Evolutionary conservation across 2,329 filamentous ascomycete species (phyloP).

Genomic region (Pyrenochaeta sp.): DNA sequence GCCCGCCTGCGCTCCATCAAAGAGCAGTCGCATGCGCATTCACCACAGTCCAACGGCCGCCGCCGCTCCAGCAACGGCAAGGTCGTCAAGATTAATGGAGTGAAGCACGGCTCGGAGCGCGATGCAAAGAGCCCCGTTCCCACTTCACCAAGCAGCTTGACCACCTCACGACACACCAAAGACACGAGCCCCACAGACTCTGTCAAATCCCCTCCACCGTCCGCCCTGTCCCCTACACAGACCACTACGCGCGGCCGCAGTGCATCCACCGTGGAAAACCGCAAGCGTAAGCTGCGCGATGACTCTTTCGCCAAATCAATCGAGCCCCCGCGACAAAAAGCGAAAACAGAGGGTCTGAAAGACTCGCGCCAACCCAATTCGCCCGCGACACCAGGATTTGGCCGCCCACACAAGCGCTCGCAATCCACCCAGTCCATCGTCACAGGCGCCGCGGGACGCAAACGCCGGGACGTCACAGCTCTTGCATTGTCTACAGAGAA

Average conservation of each 20-base stretch:
- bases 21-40: constrained; percentile 34
- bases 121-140: constrained; percentile 45
- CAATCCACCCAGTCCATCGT: constrained; percentile 49
- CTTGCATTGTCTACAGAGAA: constrained; percentile 42
- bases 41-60: constrained; percentile 38
- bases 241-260: constrained; percentile 46
- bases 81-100: constrained; percentile 38
- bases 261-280: constrained; percentile 48
- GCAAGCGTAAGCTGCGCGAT: constrained; percentile 53
- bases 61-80: constrained; percentile 32
- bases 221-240: constrained; percentile 38
- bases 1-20: constrained; percentile 37
- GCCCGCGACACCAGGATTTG: constrained; percentile 43
- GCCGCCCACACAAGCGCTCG: constrained; percentile 49
- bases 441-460: constrained; percentile 40
- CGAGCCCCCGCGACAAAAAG: constrained; percentile 52
- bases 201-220: constrained; percentile 34
- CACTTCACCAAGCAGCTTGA: constrained; percentile 47
- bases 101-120: constrained; percentile 37
- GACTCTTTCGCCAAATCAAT: constrained; percentile 44
- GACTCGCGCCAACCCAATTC: constrained; percentile 45
- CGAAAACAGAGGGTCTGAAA: constrained; percentile 47
- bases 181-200: constrained; percentile 45
- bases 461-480: constrained; percentile 43
- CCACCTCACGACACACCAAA: constrained; percentile 44